Evolutionary conservation across 805 yeast species (phyloP), one percentile per base, ranked within the genome.

Genomic region (Saccharomycopsis fodiens): DNA sequence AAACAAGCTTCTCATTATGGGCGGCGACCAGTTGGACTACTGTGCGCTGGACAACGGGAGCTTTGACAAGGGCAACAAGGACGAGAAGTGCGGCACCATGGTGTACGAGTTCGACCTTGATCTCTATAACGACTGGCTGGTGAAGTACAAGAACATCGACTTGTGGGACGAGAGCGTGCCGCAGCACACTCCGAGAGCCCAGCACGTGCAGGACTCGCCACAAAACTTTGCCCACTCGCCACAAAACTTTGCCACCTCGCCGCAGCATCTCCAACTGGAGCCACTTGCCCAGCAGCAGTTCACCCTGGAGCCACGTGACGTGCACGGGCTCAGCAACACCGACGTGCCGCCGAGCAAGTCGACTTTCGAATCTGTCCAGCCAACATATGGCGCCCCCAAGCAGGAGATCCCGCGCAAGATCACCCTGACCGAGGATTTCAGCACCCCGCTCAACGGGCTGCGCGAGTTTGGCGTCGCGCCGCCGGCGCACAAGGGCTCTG

Each of bases 1-100:
- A 50, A 77, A 85, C 57, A 85, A 81, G 62, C 58, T 91, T 30
- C 59, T 89, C 10, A 76, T 91, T 13, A 81, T 94, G 85, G 98
- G 98, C 37, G 97, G 98, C 48, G 95, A 87, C 62, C 74, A 79
- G 54, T 74, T 77, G 52, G 91, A 85, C 58, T 79, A 75, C 56
- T 79, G 81, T 5, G 62, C 65, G 38, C 59, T 66, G 22, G 69
- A 69, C 21, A 72, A 69, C 48, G 67, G 63, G 4, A 68, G 77
- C 57, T 66, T 74, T 47, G 77, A 76, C 45, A 75, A 79, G 13
- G 70, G 75, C 41, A 75, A 68, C 45, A 66, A 63, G 7, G 76
- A 67, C 52, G 72, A 75, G 55, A 76, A 76, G 44, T 70, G 59
- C 52, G 85, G 82, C 42, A 78, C 79, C 34, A 70, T 74, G 64